Evolutionary conservation across 176 grass and related monocot species (phyloP), one percentile per base, ranked within the genome.

Genomic region (Alloteropsis semialata): DNA sequence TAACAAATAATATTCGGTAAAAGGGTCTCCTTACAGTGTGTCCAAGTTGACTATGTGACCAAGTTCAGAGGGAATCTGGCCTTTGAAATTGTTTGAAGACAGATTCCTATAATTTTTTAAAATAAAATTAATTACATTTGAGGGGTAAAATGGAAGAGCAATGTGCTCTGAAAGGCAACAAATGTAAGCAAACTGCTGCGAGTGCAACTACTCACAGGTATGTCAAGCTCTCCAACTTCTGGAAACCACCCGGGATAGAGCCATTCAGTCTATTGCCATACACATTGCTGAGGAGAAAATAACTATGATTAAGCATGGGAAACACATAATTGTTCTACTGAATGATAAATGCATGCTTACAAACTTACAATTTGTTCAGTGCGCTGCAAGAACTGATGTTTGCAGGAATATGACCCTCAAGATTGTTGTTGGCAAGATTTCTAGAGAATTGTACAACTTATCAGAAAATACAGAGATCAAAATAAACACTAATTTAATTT

Each of bases 311-410:
- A 86, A 75, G 69, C n/a, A 81, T 38, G 42, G 13, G 17, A 50
- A 57, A 74, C 30, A 42, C 38, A 82, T 82, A 43, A 29, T 25
- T 50, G 5, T 60, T 49, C 11, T 21, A 3, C 45, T 57, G 8
- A 46, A 16, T 81, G 8, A 67, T n/a, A 62, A 56, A 33, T 68
- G 11, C 10, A 64, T 48, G 65, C 19, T 48, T 38, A 22, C 37
- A 51, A 82, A 87, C 93, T 96, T 87, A 99, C 97, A 99, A 92
- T 87, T 99, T 99, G 84, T 99, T 99, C 43, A 99, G 71, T 68
- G 97, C 97, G 64, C 89, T 96, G 65, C 93, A 99, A 24, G 85
- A 99, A 70, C 97, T 99, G 77, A 99, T 94, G 78, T 90, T 95
- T 67, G 85, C 54, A 30, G 97, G 97, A 94, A 99, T 99, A 78